Conservation (phyloP, 2,329 filamentous ascomycete genomes). For the Verticillium zaregamsianum region DNA sequence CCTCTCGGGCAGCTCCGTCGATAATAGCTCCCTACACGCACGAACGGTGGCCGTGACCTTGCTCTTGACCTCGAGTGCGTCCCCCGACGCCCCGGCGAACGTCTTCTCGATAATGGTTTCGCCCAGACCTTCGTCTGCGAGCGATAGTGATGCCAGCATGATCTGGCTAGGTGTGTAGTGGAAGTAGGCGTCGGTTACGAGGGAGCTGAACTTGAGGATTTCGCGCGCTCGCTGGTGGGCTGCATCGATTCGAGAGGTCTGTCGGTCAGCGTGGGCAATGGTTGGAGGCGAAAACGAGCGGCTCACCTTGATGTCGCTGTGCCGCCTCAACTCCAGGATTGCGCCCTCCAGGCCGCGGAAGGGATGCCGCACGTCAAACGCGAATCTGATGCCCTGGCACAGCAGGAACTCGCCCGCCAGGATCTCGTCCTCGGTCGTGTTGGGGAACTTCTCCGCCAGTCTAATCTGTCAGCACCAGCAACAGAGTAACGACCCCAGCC, state of each 20-base stretch:
- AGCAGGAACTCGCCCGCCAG: constrained; percentile 89
- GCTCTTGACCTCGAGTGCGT: constrained; percentile 26
- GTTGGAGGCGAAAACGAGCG: constrained; percentile 8
- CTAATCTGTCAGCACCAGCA: constrained; percentile 6
- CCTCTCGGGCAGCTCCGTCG: constrained; percentile 52
- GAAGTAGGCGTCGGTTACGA: constrained; percentile 95
- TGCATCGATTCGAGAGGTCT: constrained; percentile 41
- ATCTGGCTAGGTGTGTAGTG: constrained; percentile 94
- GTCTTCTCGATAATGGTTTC: constrained; percentile 41
- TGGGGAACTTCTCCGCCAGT: constrained; percentile 67
- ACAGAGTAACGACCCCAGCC: not conserved
- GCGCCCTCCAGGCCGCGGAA: constrained; percentile 84
- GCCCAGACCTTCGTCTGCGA: constrained; percentile 65
- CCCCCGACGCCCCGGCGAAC: constrained; percentile 15
- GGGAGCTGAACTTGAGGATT: constrained; percentile 71
- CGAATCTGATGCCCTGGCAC: constrained; percentile 87
- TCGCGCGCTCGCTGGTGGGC: constrained; percentile 72
- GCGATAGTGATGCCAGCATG: constrained; percentile 74
- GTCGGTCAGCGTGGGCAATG: not conserved
- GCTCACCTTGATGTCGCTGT: constrained; percentile 55
- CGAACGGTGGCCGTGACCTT: constrained; percentile 47
- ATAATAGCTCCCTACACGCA: constrained; percentile 49
- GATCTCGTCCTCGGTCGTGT: constrained; percentile 73
- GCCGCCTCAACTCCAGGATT: constrained; percentile 73
- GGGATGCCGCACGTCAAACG: constrained; percentile 88